A percentile compares a stretch with the other conserved stretches of the same genome.
Conservation (phyloP, 1,284 basidiomycete species). For the Tilletia setariae region DNA sequence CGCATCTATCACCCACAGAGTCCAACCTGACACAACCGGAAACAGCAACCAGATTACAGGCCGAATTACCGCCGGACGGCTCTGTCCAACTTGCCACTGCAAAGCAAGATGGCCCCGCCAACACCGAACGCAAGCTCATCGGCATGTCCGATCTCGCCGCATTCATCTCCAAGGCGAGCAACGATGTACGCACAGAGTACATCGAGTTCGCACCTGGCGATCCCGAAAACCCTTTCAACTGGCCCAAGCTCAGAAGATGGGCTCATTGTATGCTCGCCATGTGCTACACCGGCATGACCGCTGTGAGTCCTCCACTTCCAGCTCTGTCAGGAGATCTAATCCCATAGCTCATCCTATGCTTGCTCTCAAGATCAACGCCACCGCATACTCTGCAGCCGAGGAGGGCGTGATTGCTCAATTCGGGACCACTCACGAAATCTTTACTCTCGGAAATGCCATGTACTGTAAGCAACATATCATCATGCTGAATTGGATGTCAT, state of each 20-base stretch:
- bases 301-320: too few relatives aligned
- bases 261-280: slow-evolving; percentile 29
- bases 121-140: background rate
- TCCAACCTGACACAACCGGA: too few relatives aligned
- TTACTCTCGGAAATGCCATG: slow-evolving; percentile 30
- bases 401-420: slow-evolving; percentile 24
- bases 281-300: slow-evolving; percentile 38
- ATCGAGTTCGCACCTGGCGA: slow-evolving; percentile 38
- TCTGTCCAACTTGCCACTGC: background rate
- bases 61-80: too few relatives aligned
- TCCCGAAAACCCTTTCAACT: slow-evolving; percentile 42
- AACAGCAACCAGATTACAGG: too few relatives aligned
- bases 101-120: background rate
- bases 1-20: too few relatives aligned
- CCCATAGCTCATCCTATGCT: too few relatives aligned
- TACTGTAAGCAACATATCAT: background rate
- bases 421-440: slow-evolving; percentile 27
- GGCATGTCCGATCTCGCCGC: slow-evolving; percentile 3
- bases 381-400: slow-evolving; percentile 30
- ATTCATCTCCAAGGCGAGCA: slow-evolving; percentile 13
- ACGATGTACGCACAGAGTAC: slow-evolving; percentile 23
- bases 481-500: background rate
- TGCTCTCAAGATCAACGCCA: slow-evolving; percentile 26
- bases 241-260: slow-evolving; percentile 31
- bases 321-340: too few relatives aligned